A percentile compares a stretch with the other conserved stretches of the same genome.
Evolutionary conservation across 2,329 filamentous ascomycete species (phyloP).

Genomic region (Sclerotinia borealis): DNA sequence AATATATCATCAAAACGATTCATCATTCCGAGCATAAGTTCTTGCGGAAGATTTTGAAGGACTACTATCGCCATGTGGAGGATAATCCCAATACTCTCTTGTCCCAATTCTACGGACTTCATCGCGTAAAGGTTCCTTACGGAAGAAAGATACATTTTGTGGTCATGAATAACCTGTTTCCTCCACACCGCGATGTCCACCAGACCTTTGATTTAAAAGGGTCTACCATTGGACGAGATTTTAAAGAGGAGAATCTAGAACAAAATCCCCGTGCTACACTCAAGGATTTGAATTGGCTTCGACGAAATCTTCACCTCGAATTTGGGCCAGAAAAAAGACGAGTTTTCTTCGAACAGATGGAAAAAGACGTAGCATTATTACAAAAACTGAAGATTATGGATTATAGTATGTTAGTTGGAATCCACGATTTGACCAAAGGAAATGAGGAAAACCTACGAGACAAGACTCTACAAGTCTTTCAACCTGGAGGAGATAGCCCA

Average conservation of each 20-base stretch:
- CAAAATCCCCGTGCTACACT: slow-evolving; percentile 87
- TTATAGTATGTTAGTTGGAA: slow-evolving; percentile 90
- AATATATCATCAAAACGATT: slow-evolving; percentile 99
- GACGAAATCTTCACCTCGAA: slow-evolving; percentile 77
- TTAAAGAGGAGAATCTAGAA: slow-evolving; percentile 78
- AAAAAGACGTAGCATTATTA: slow-evolving; percentile 77
- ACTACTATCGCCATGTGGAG: slow-evolving; percentile 90
- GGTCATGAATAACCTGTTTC: slow-evolving; percentile 99
- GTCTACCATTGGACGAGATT: slow-evolving; percentile 88
- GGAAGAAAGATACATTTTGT: slow-evolving; percentile 99
- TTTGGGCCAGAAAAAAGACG: slow-evolving; percentile 84
- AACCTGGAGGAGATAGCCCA: slow-evolving; percentile 65
- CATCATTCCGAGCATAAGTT: slow-evolving; percentile 93
- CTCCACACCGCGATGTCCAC: slow-evolving; percentile 94
- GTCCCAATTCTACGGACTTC: slow-evolving; percentile 95
- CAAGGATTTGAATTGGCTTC: slow-evolving; percentile 95
- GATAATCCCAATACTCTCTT: slow-evolving; percentile 94
- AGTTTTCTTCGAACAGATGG: slow-evolving; percentile 82
- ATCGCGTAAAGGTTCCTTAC: slow-evolving; percentile 96
- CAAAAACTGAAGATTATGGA: slow-evolving; percentile 96
- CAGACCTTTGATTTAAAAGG: slow-evolving; percentile 96
- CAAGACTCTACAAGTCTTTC: slow-evolving; percentile 91
- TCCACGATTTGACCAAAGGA: slow-evolving; percentile 82
- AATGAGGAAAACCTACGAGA: slow-evolving; percentile 90
- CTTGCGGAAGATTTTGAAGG: slow-evolving; percentile 72